Conservation (phyloP, 192 early-diverging fungal species). For the Pilaira anomala region DNA sequence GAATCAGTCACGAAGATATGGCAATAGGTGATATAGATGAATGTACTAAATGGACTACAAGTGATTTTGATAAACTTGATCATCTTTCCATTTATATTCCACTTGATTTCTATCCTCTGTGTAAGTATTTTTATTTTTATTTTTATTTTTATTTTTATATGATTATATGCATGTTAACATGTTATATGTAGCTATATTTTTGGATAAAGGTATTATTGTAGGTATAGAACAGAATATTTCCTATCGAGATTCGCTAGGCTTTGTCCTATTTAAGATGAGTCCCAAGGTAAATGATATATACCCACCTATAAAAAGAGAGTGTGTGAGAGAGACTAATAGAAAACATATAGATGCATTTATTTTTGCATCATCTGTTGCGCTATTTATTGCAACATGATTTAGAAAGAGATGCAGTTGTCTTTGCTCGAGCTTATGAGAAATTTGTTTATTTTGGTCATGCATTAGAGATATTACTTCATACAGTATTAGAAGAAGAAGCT, state of each 20-base stretch:
- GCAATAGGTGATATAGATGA: conserved; percentile 16
- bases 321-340: not conserved
- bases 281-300: conserved; percentile 55
- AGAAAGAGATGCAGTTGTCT: conserved; percentile 60
- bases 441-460: conserved; percentile 89
- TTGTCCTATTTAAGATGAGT: conserved; percentile 57
- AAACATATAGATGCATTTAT: conserved; percentile 63
- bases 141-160: not conserved
- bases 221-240: conserved; percentile 71
- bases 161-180: not conserved
- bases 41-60: conserved; percentile 24
- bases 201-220: conserved; percentile 69
- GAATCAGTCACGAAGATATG: conserved; percentile 9
- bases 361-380: conserved; percentile 66
- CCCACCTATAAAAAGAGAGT: not conserved
- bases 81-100: conserved; percentile 50
- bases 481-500: conserved; percentile 81
- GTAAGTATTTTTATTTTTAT: conserved; percentile 40
- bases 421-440: conserved; percentile 67
- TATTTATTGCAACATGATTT: conserved; percentile 54
- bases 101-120: conserved; percentile 76
- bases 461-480: conserved; percentile 89
- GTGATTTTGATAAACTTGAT: conserved; percentile 12
- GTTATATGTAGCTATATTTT: conserved; percentile 54
- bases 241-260: conserved; percentile 52